Base-by-base conservation (phyloP, 768 basidiomycete genomes). In the Piloderma croceum region DNA sequence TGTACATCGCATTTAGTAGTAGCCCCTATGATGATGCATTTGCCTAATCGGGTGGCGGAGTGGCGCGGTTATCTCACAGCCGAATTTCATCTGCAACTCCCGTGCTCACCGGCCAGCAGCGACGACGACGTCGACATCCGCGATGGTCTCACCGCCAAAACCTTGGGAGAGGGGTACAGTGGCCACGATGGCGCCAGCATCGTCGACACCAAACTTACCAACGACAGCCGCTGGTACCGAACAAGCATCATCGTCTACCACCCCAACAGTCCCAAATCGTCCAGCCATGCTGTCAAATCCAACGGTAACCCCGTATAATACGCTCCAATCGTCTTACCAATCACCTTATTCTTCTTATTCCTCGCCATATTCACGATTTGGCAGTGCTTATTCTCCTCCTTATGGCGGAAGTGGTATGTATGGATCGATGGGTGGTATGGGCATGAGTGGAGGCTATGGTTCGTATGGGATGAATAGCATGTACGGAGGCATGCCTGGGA, bases 131-230 rank as follows among this genome's bases (percentile, higher is more conserved):
- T 9, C 27, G 33, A 31, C 23, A 17, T 52, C 61, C 6, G 50
- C 59, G 31, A 89, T 90, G 87, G 78, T 74, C 25, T 87, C 88
- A 17, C 89, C 89, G 35, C 89, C 88, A 57, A 91, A 90, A 59
- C 90, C 89, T 49, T 92, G 89, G 90, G 90, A 92, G 60, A 75
- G 79, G 39, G 65, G 64, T 31, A 73, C 75, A 6, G 63, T 60
- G 27, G 62, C 67, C 21, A 52, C 68, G 25, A 41, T 64, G 22
- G 33, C 63, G 38, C 19, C 66, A 21, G 25, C 64, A 10, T 49
- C 56, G 15, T 41, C 58, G 12, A 27, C 66, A 3, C 44, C 62
- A 37, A 31, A 64, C 10, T 23, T 63, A 1, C 18, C 66, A 37
- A 24, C 63, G 36, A 18, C 57, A 23, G 10, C 56, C 51, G 18